Evolutionary conservation across 805 yeast species (phyloP).

Genomic region (Lipomyces orientalis): DNA sequence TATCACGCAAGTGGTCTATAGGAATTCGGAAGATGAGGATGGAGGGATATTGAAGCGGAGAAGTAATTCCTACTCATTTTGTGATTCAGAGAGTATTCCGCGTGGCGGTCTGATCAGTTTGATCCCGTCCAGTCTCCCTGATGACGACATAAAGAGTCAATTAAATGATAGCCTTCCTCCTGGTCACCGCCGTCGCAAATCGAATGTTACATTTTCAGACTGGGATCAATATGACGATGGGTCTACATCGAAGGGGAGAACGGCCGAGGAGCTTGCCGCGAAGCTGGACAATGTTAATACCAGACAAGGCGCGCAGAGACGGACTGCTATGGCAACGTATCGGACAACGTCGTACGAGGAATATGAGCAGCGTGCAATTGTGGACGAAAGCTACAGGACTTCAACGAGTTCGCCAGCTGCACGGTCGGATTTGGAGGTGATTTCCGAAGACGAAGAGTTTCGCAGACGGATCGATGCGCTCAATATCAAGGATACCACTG

Average conservation of each 20-base stretch:
- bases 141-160: not conserved
- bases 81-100: conserved; percentile 3
- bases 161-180: not conserved
- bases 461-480: not conserved
- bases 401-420: conserved; percentile 8
- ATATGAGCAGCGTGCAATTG: conserved; percentile 17
- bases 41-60: not conserved
- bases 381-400: not conserved
- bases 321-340: conserved; percentile 27
- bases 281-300: conserved; percentile 12
- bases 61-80: conserved; percentile 4
- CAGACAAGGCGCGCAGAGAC: conserved; percentile 25
- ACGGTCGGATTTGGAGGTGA: not conserved
- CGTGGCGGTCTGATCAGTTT: conserved; percentile 16
- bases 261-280: conserved; percentile 10
- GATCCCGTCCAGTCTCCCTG: conserved; percentile 18
- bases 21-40: not conserved
- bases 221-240: not conserved
- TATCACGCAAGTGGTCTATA: conserved; percentile 2
- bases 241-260: not conserved
- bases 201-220: not conserved
- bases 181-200: not conserved
- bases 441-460: not conserved
- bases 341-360: conserved; percentile 14
- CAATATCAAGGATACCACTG: not conserved